Evolutionary conservation across 148 eudicot species (phyloP).

Genomic region (Nepenthes gracilis): DNA sequence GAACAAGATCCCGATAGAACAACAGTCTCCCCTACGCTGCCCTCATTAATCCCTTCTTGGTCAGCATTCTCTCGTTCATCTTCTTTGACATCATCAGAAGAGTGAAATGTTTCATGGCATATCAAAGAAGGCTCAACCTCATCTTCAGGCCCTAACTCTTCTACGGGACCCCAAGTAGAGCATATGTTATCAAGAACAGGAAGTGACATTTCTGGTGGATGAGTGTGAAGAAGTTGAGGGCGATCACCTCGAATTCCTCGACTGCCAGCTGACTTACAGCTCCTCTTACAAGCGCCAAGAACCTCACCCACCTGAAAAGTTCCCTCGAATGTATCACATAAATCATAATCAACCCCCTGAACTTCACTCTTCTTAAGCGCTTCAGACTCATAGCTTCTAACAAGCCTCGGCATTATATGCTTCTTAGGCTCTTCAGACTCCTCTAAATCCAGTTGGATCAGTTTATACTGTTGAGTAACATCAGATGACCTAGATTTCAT

Average conservation of each 20-base stretch:
- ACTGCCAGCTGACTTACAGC: not conserved
- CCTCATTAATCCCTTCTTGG: constrained; percentile 12
- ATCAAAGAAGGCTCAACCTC: constrained; percentile 9
- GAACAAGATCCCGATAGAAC: constrained; percentile 45
- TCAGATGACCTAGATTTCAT: constrained; percentile 40
- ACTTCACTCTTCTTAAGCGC: constrained; percentile 4
- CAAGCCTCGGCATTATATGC: not conserved
- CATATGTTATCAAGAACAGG: constrained; percentile 28
- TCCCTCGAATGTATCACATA: constrained; percentile 12
- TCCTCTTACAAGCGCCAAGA: not conserved
- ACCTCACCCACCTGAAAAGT: not conserved
- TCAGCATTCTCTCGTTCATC: constrained; percentile 13
- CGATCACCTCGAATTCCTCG: constrained; percentile 63
- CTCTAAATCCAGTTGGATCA: constrained; percentile 2
- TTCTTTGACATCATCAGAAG: constrained; percentile 23
- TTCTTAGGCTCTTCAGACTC: constrained; percentile 5
- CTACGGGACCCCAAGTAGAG: constrained; percentile 58
- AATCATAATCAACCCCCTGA: constrained; percentile 8
- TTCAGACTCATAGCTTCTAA: constrained; percentile 3
- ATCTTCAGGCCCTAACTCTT: constrained; percentile 39
- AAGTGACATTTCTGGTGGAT: constrained; percentile 51
- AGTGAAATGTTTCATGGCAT: constrained; percentile 2
- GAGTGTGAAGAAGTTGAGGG: constrained; percentile 40
- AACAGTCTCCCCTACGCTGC: constrained; percentile 18
- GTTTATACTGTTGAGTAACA: constrained; percentile 4